Conservation (phyloP, 2,329 filamentous ascomycete species). For the Microsporum ferrugineum region DNA sequence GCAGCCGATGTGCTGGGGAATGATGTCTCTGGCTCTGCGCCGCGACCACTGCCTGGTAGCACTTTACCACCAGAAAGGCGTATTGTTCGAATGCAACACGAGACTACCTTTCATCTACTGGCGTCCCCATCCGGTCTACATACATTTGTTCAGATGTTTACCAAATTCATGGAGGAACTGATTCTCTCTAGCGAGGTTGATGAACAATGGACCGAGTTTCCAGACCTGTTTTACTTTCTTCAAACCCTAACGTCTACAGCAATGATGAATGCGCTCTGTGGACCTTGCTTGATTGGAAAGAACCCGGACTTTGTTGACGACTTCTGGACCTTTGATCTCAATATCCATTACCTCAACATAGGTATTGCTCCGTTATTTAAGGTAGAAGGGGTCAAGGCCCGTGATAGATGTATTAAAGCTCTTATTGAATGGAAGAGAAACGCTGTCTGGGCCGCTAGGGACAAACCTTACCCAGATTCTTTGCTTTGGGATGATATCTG, state of each 20-base stretch:
- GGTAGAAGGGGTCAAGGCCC: background rate
- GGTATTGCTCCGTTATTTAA: background rate
- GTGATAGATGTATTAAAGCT: background rate
- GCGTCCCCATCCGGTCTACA: background rate
- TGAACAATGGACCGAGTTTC: background rate
- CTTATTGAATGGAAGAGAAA: background rate
- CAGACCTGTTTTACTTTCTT: background rate
- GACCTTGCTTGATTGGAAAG: background rate
- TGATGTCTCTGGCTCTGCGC: background rate
- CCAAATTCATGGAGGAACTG: background rate
- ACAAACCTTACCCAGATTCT: background rate
- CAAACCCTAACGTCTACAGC: background rate
- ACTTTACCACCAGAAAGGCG: background rate
- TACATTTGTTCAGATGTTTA: background rate
- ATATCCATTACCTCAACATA: background rate
- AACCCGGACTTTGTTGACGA: background rate
- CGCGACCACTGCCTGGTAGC: background rate
- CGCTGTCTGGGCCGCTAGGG: background rate
- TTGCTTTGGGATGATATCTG: background rate
- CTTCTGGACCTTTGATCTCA: background rate
- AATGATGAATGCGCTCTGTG: background rate
- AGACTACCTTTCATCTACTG: background rate
- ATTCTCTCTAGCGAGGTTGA: background rate
- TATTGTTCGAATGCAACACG: background rate
- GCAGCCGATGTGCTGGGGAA: background rate